Evolutionary conservation across 106 monocot genomes (phyloP), one percentile per base, ranked within the genome.

Genomic region (Agapanthus africanus): DNA sequence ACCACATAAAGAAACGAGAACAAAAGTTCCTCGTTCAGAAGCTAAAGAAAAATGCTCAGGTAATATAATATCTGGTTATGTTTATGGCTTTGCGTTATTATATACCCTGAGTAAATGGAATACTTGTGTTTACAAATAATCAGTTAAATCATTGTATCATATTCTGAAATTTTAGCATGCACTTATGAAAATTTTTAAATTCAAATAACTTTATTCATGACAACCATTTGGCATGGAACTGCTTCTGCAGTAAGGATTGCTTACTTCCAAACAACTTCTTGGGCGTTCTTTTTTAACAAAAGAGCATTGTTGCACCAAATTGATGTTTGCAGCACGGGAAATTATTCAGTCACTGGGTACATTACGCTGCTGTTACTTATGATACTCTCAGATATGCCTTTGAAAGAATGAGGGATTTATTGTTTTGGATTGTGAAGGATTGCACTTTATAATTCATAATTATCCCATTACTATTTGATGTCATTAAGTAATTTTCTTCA

Each of bases 11-110:
- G 88, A 86, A 79, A 72, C 80, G 36, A 84, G 38, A 52, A 49
- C 75, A 63, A 86, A 82, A 71, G 54, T 95, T 51, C 95, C 95
- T 75, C 88, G 88, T 75, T 88, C 95, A 59, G 95, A 95, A 86
- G 46, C 76, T 70, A 73, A 86, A 72, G 83, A 85, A 42, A 91
- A 86, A 74, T 95, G 95, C 78, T 74, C 85, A 68, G 88, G 95
- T 95, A 85, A 57, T 47, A 19, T 36, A 18, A 6, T 34, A 6
- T 61, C 16, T 36, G 16, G 18, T 61, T 0, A 18, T 1, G 3
- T 35, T 19, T 61, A 56, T 30, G 1, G 1, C 56, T 13, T 56
- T 0, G 1, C 30, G 3, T n/a, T 56, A 31, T 56, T 30, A 13
- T 28, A 56, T 18, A 50, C 50, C 50, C 7, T 50, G n/a, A n/a